Conservation (phyloP, 176 grass and related monocot genomes). For the Alopecurus myosuroides region DNA sequence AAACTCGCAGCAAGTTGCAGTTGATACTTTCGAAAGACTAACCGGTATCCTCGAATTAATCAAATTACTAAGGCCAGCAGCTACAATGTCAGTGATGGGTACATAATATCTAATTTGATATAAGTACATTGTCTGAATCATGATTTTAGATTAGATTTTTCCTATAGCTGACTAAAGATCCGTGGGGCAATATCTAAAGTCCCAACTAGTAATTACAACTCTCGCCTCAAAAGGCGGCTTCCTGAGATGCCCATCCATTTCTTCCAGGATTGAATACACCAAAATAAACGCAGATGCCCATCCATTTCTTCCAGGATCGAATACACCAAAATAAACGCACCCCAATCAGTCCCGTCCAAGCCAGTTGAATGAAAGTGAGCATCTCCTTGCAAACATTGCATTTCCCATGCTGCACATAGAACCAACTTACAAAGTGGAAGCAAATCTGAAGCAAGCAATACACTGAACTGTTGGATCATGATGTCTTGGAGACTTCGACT, state of each 20-base stretch:
- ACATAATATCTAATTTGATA: neutral
- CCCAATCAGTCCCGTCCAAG: neutral
- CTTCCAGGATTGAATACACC: no score
- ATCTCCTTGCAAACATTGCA: neutral
- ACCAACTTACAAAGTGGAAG: conserved; percentile 5
- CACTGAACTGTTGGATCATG: neutral
- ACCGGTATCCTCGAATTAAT: neutral
- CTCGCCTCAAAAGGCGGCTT: neutral
- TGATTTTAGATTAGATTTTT: neutral
- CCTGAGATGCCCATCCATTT: neutral
- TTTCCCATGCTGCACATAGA: neutral
- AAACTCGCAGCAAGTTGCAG: neutral
- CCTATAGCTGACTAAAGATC: neutral
- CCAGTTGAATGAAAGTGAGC: neutral
- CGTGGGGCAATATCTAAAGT: neutral
- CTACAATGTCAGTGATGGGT: neutral
- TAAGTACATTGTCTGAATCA: neutral
- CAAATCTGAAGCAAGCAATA: neutral
- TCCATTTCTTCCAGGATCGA: neutral
- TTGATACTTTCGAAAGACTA: neutral
- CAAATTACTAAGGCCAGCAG: neutral
- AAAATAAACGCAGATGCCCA: no score
- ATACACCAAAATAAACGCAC: neutral
- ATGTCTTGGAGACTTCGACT: neutral
- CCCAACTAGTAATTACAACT: conserved; percentile 22